Evolutionary conservation across 768 basidiomycete genomes (phyloP), one percentile per base, ranked within the genome.

Genomic region (Punctularia strigosozonata): DNA sequence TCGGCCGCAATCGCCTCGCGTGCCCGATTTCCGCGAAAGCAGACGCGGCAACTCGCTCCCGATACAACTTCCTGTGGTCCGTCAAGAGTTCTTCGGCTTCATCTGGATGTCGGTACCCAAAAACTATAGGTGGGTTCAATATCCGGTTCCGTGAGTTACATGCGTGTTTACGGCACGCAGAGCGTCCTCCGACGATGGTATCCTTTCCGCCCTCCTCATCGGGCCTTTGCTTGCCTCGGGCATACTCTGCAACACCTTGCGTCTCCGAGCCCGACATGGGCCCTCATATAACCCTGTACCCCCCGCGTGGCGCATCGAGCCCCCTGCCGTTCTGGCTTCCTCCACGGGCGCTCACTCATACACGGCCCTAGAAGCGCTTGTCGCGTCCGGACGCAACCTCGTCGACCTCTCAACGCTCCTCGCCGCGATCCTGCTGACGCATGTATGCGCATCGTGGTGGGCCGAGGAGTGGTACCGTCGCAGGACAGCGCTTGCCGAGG

Each of bases 61-160:
- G 7, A 42, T 37, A 38, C 31, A 44, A 37, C 52, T 55, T 20
- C 38, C 49, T 22, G 42, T 49, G 21, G 47, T 48, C 37, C 61
- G 60, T 43, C 74, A 69, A 58, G 60, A 62, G 18, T 70, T 74
- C 49, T 74, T 77, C 40, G 77, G 78, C 24, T 83, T 77, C 51
- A 69, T 89, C 19, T 90, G 85, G 85, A 89, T 90, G 87, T 82
- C 86, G 13, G 84, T 87, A 4, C 80, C 83, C 0, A 86, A 87
- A 57, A 87, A 90, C 51, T 90, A 85, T 52, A 68, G 86, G 84
- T 81, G 46, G 30, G 62, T 50, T 28, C 36, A 14, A 26, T 31
- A 19, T 22, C 41, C 5, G 25, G 23, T 25, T 31, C 21, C 26
- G 15, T 28, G 26, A 15, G 26, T 8, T 28, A 8, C 15, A 8